Evolutionary conservation across 2,329 filamentous ascomycete genomes (phyloP), one percentile per base, ranked within the genome.

Genomic region (Aspergillus phoenicis): DNA sequence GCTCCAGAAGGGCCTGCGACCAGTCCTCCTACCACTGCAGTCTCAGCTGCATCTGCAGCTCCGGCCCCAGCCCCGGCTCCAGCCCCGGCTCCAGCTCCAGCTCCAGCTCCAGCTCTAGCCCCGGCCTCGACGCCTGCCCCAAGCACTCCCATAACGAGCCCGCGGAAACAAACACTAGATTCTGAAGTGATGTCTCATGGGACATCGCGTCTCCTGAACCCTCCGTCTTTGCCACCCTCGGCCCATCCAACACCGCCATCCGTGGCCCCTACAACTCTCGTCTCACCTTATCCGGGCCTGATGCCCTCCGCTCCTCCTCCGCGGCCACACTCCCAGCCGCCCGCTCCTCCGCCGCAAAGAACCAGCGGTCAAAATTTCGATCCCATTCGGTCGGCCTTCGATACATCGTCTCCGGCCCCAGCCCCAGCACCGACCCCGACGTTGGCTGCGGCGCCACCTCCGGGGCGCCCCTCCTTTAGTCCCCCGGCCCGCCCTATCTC

Each of bases 331-430:
- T 81, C 75, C 41, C 80, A 77, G 60, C 75, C 74, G 57, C 72
- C 75, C 39, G 79, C 80, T 11, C 78, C 80, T 63, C 70, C 68
- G 11, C 68, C 75, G 8, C 78, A 82, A 52, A 82, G 89, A 53
- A 88, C 89, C 13, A 90, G 90, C 70, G 89, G 92, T 47, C 91
- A 92, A 71, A 91, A 90, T 70, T 97, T 95, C 78, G 93, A 97
- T 75, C 93, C 93, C 0, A 93, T 97, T 65, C 87, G 93, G 51
- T 91, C 85, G 5, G 85, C 89, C n/a, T 90, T 85, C 49, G 69
- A 74, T 68, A 70, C 77, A 56, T 66, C 75, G 63, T 68, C 77
- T 47, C 70, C 74, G 71, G 62, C 77, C 55, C 66, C 74, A 20
- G 47, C 47, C 66, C 68, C 77, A 11, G 39, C 55, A 36, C 26